Evolutionary conservation across 139 green algal genomes (phyloP), one percentile per base, ranked within the genome.

Genomic region (Auxenochlorella pyrenoidosa): DNA sequence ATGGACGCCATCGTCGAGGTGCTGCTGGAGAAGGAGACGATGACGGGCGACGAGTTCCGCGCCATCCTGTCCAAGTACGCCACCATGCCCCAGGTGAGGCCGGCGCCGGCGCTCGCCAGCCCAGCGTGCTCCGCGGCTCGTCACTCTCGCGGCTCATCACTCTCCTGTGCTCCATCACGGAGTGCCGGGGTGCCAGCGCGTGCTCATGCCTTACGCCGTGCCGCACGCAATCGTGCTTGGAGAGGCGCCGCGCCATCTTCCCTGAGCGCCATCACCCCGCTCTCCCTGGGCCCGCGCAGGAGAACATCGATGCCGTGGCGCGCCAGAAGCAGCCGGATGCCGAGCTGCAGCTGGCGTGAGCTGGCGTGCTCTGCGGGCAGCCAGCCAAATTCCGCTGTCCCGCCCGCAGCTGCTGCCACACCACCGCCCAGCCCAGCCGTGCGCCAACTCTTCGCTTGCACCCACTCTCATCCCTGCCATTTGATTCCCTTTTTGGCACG

Each of bases 21-120:
- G 68, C 93, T 99, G 79, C 77, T 99, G 60, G 96, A 99, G 92
- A 98, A 98, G 89, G 98, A 99, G 95, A 99, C 96, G 1, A 96
- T 99, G 28, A 95, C 90, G 28, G 96, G 96, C n/a, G 91, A 97
- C 32, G 93, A 98, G 92, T 99, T 99, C 95, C 90, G 98, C 13
- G 91, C 89, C 24, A 96, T 99, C 41, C 92, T 99, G 41, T 79
- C 89, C 6, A 44, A 88, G 51, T 96, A 65, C 77, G 95, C 21
- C 79, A 76, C 47, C 90, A 91, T 89, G 18, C 92, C 91, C 22
- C 75, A 81, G 75, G 75, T 81, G 26, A 40, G 43, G 38, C 38
- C 30, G 54, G 54, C 15, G 8, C 66, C 32, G 66, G n/a, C n/a
- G n/a, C n/a, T n/a, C n/a, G n/a, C n/a, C n/a, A n/a, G n/a, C n/a